Percentiles rank a stretch among this genome's conserved stretches.
phyloP scores from a whole-genome alignment of 306 rosid genomes.

The Sicyos baderoa region DNA sequence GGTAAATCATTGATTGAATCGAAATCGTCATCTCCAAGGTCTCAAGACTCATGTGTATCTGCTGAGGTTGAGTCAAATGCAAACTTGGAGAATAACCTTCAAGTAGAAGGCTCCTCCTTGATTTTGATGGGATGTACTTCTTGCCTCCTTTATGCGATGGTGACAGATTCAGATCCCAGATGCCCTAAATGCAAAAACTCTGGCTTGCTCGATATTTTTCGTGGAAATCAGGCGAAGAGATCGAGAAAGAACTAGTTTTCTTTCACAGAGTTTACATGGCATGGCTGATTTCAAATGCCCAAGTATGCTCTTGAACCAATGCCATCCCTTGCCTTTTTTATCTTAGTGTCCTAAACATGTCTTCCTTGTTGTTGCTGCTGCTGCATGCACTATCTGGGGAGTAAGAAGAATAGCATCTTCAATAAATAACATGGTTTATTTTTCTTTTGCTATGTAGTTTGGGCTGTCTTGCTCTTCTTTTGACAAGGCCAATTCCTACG shows the following conservation, averaged over 20 bases:
- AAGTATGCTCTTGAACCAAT: constrained; percentile 8
- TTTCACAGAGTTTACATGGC: background rate
- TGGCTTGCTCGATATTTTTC: constrained; percentile 12
- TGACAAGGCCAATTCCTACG: no score
- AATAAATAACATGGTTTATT: constrained; percentile 1
- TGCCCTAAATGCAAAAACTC: constrained; percentile 20
- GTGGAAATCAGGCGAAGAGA: constrained; percentile 14
- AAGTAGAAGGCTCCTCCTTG: constrained; percentile 5
- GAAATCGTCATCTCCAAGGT: constrained; percentile 19
- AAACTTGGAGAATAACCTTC: constrained; percentile 1
- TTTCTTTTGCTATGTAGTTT: background rate
- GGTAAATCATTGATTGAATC: background rate
- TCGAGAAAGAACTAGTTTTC: constrained; percentile 11
- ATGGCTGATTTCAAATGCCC: background rate
- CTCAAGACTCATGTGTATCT: constrained; percentile 24
- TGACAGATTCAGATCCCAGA: constrained; percentile 14
- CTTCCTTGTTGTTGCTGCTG: constrained; percentile 4
- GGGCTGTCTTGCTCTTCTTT: background rate
- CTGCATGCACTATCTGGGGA: no score
- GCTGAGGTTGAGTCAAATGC: constrained; percentile 10
- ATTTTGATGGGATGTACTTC: constrained; percentile 19
- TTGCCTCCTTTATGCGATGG: constrained; percentile 18
- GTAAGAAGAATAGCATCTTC: background rate
- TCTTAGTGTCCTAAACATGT: constrained; percentile 1
- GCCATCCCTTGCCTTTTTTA: background rate